These are phyloP conservation scores for Suillus variegatus DNA, from an alignment of 768 basidiomycete genomes.

Conservation along the genomic window DNA sequence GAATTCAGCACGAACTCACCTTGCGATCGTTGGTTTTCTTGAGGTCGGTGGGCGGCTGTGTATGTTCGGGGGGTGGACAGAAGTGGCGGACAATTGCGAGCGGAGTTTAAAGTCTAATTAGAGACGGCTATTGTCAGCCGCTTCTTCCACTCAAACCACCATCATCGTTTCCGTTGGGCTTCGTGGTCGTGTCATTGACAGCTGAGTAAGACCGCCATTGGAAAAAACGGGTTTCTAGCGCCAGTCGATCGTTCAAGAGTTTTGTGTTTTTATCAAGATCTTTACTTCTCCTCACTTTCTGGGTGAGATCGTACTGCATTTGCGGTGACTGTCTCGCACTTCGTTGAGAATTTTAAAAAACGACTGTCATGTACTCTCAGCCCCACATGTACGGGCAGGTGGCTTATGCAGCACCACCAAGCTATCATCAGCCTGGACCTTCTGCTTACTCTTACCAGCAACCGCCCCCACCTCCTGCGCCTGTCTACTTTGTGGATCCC, in stretches of 20 bases:
- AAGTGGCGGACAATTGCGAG: conserved; percentile 27
- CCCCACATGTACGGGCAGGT: conserved; percentile 58
- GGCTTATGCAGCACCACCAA: conserved; percentile 47
- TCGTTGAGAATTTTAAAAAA: conserved; percentile 5
- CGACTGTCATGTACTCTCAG: conserved; percentile 53
- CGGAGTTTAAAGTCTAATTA: conserved; percentile 36
- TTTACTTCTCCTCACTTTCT: conserved; percentile 38
- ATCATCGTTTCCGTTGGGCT: conserved; percentile 41
- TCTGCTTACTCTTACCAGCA: conserved; percentile 50
- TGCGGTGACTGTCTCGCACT: conserved; percentile 7
- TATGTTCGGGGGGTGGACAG: conserved; percentile 11
- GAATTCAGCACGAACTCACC: conserved; percentile 24
- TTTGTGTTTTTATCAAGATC: conserved; percentile 33
- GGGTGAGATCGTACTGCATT: conserved; percentile 36
- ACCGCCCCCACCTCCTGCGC: conserved; percentile 41
- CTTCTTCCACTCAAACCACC: conserved; percentile 48
- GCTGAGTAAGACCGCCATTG: conserved; percentile 48
- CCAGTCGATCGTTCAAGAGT: conserved; percentile 33
- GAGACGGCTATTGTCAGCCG: conserved; percentile 28
- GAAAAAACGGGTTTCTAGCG: conserved; percentile 38
- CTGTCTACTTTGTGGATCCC: conserved; percentile 59
- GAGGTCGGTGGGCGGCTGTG: conserved; percentile 21
- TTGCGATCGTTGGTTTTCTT: conserved; percentile 28
- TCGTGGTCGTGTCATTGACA: conserved; percentile 40
- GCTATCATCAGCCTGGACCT: conserved; percentile 46